Base-by-base conservation (phyloP, 2,329 filamentous ascomycete genomes). In the Alternaria ventricosa region DNA sequence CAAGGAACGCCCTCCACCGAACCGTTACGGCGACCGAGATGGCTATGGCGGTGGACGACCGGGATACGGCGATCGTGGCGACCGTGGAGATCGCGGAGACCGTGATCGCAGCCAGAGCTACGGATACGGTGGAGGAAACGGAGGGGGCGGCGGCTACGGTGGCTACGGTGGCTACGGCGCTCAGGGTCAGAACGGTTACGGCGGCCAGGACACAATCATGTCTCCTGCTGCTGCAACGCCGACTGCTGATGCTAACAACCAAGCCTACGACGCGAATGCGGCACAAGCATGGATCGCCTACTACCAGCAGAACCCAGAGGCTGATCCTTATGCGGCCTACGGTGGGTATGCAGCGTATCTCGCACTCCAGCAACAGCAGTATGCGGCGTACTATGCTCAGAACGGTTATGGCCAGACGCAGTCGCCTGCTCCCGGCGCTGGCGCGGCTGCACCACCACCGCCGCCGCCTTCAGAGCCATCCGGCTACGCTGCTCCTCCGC, bases 261-360 rank as follows among this genome's bases (percentile, higher is more conserved):
- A 75, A 55, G 71, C 77, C 56, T 80, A 83, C 57, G 92, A 96
- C 72, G 96, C 96, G 78, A 88, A 88, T 56, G 89, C 91, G 18
- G 92, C 95, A 75, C 96, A 96, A 78, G 90, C 94, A 78, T 96
- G 96, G 79, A 95, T 94, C 65, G 74, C 71, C 28, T 75, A 75
- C 62, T 75, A 77, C 60, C 86, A 85, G 33, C 88, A 60, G 88
- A 91, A 36, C 90, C 67, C 96, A 95, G 78, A 90, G 90, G 84
- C 87, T 66, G 93, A 97, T 75, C 95, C 94, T 0, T 97, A 97
- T 78, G 93, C 93, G 45, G 89, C 92, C 9, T 97, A 96, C 72
- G 95, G 95, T 66, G 95, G 95, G 58, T 97, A 79, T 53, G 70
- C 78, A 15, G 70, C 66, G 53, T 66, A 71, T 36, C 66, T 71